These are phyloP conservation scores for Aspergillus japonicus DNA, from an alignment of 2,329 filamentous ascomycete genomes.

Conservation along the genomic window DNA sequence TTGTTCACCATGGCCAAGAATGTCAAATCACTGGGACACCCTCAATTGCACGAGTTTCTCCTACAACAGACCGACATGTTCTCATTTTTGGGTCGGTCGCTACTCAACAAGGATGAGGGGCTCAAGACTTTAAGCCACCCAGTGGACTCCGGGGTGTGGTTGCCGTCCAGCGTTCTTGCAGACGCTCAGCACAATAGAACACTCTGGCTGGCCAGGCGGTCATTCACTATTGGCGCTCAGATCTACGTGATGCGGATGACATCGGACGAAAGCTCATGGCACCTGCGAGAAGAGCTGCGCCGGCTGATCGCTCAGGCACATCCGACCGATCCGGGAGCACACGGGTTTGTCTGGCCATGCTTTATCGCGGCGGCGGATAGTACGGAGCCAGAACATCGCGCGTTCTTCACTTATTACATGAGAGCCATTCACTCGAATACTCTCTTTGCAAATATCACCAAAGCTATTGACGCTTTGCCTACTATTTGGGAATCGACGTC, in stretches of 20 bases:
- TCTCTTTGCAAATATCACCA: conserved; percentile 40
- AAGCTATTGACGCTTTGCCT: conserved; percentile 34
- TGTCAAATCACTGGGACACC: conserved; percentile 1
- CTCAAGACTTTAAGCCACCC: background rate
- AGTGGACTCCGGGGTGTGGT: background rate
- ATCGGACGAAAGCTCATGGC: conserved; percentile 15
- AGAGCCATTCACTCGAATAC: conserved; percentile 32
- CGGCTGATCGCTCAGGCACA: conserved; percentile 30
- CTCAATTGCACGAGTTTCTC: conserved; percentile 12
- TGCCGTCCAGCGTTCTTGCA: background rate
- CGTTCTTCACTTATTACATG: conserved; percentile 37
- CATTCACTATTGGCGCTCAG: conserved; percentile 23
- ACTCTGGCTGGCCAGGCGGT: conserved; percentile 6
- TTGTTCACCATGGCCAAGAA: conserved; percentile 16
- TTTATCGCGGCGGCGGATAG: conserved; percentile 45
- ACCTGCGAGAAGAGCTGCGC: conserved; percentile 32
- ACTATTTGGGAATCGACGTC: conserved; percentile 33
- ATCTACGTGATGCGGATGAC: conserved; percentile 24
- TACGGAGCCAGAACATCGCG: conserved; percentile 32
- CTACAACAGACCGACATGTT: conserved; percentile 23
- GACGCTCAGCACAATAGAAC: background rate
- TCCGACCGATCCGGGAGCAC: conserved; percentile 31
- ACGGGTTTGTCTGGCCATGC: conserved; percentile 45
- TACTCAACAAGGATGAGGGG: background rate
- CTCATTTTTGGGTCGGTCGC: background rate